Evolutionary conservation across 768 basidiomycete species (phyloP), one percentile per base, ranked within the genome.

Genomic region (Tylopilus vinaceipallidus): DNA sequence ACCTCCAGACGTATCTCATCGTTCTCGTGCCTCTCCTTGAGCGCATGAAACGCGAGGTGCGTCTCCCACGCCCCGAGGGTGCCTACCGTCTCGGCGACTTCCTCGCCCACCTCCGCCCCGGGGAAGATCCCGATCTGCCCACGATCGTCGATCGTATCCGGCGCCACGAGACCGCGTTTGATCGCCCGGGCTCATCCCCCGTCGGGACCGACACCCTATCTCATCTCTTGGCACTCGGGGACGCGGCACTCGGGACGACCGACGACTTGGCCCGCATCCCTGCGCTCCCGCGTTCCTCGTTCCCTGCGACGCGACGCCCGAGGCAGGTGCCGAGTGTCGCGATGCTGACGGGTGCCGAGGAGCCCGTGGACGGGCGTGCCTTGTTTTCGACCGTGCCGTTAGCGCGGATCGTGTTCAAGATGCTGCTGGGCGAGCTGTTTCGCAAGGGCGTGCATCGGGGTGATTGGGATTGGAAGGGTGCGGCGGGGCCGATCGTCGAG

Each of bases 21-120:
- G 66, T 78, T 27, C 11, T 77, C 27, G 68, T 71, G 6, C 70
- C 66, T 45, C 55, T 81, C 55, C 66, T 69, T n/a, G 48, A 51
- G 20, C 62, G 66, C 10, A 67, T 67, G 49, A 69, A 57, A 45
- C 49, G 29, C 29, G 66, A 67, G 44, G 22, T 47, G 10, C 52
- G 30, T 17, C 44, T 43, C 3, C 32, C 42, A 13, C 37, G 47
- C 4, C n/a, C 19, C 10, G 27, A 51, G 6, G 52, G 38, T 2
- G 38, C 56, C 4, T 56, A 52, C 33, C 51, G 54, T 43, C 57
- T 68, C 13, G 55, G 57, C 20, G 64, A 69, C 36, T 62, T 67
- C 22, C 46, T 67, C 34, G 29, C 37, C 1, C 49, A 55, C 30
- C 51, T 69, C 40, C 45, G n/a, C 4, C 58, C 62, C 5, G 24